Evolutionary conservation across 345 rosid species (phyloP), one percentile per base, ranked within the genome.

Genomic region (Hibiscus syriacus): DNA sequence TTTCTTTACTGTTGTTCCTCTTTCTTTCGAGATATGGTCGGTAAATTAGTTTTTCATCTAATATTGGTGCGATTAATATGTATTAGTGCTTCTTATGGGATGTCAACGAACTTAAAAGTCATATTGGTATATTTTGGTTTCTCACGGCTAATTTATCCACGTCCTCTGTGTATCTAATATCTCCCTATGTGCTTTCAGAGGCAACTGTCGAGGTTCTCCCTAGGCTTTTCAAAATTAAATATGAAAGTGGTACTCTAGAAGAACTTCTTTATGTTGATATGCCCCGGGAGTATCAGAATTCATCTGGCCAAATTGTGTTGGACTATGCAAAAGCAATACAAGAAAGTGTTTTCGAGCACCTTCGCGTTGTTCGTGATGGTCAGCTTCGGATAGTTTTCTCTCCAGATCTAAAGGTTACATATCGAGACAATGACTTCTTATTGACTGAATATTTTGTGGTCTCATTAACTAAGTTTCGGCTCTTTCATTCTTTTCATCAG

Each of bases 261-360:
- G 99, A 94, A 75, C 92, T 94, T 55, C 85, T 94, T 30, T 94
- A 91, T 64, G 90, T 94, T 48, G 99, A 94, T 79, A 94, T 94
- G 98, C 99, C 99, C 11, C 84, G 83, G 14, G 98, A 92, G 72
- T 89, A 88, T 68, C 98, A 84, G 43, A 88, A 86, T 69, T 75
- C 95, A 26, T 87, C 98, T 13, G 98, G 98, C 68, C 98, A 94
- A 74, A 91, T 94, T 71, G 97, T 94, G 17, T 73, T 94, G 80
- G 99, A 91, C 70, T 94, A 94, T 74, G 99, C 99, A 68, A 94
- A 94, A 86, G 97, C 99, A 30, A 91, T 89, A 68, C 99, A 94
- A 74, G 99, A 94, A 81, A 94, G 99, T 80, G 99, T 94, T 58
- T 94, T 91, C 80, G 97, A 94, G 81, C 97, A 91, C 73, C 98